Conservation (phyloP, 495 filamentous ascomycete genomes). For the Annulohypoxylon nitens region DNA sequence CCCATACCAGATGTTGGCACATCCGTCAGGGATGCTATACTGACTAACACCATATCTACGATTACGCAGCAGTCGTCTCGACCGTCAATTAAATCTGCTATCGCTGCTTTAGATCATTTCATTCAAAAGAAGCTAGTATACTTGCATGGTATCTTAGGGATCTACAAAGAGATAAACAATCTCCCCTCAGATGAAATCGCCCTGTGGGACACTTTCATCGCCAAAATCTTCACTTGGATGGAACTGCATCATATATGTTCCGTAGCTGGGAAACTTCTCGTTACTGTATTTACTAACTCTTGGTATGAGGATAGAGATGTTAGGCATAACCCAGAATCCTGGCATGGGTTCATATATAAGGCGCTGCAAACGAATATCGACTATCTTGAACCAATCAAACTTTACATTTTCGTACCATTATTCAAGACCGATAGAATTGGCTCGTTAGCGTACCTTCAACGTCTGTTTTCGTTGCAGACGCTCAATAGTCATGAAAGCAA, state of each 20-base stretch:
- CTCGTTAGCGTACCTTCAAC: conserved; percentile 69
- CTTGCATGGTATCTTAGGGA: conserved; percentile 53
- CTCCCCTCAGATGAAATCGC: conserved; percentile 30
- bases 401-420: conserved; percentile 78
- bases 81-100: conserved; percentile 70
- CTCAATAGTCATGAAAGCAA: conserved; percentile 59
- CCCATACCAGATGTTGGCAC: conserved; percentile 54
- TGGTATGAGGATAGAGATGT: conserved; percentile 51
- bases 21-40: conserved; percentile 54
- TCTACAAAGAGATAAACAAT: conserved; percentile 52
- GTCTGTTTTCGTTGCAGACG: conserved; percentile 52
- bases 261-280: conserved; percentile 73
- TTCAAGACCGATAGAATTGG: conserved; percentile 70
- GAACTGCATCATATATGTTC: conserved; percentile 71
- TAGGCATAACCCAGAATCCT: conserved; percentile 53
- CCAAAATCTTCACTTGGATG: conserved; percentile 71
- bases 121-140: conserved; percentile 65
- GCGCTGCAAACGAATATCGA: conserved; percentile 63
- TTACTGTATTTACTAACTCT: conserved; percentile 66
- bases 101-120: conserved; percentile 72
- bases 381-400: conserved; percentile 74
- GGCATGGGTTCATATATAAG: conserved; percentile 64
- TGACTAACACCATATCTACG: conserved; percentile 62
- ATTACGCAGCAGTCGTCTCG: conserved; percentile 65
- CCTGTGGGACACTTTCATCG: conserved; percentile 61